phyloP scores from a whole-genome alignment of 2,329 filamentous ascomycete species.

The Colletotrichum scovillei region DNA sequence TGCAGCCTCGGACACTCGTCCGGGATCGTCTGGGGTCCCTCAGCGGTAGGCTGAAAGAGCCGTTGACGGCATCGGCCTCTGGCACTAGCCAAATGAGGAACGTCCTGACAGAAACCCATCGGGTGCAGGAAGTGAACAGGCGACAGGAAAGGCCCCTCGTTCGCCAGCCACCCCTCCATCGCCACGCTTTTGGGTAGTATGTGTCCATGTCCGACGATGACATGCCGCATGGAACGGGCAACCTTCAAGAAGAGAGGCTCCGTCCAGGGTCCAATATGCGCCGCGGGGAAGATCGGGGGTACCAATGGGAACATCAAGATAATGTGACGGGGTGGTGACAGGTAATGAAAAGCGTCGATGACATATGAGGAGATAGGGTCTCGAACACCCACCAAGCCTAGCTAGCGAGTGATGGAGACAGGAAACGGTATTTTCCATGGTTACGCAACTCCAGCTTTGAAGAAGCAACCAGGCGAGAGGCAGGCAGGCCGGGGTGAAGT shows the following conservation, averaged over 20 bases:
- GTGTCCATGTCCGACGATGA: constrained; percentile 23
- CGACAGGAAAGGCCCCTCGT: constrained; percentile 15
- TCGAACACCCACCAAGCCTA: neutral
- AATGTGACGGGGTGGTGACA: neutral
- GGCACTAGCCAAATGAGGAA: constrained; percentile 33
- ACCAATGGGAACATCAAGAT: neutral
- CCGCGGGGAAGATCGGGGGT: neutral
- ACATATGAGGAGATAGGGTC: neutral
- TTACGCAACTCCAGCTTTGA: constrained; percentile 11
- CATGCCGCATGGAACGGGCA: constrained; percentile 24
- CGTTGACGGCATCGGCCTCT: constrained; percentile 33
- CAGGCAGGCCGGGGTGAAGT: neutral
- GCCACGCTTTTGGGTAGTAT: constrained; percentile 37
- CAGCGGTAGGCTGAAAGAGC: constrained; percentile 17
- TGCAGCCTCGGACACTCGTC: constrained; percentile 28
- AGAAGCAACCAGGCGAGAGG: neutral
- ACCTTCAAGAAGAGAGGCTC: constrained; percentile 21
- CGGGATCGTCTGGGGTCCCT: constrained; percentile 26
- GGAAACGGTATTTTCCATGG: neutral
- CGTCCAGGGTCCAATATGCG: constrained; percentile 9
- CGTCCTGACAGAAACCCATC: constrained; percentile 6
- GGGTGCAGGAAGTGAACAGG: constrained; percentile 19
- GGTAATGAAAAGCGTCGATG: neutral
- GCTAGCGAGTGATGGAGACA: neutral
- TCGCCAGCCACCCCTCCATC: constrained; percentile 28